These are phyloP conservation scores for Pseudoscleropodium purum DNA, from an alignment of 225 moss, liverwort and hornwort genomes.

Conservation along the genomic window DNA sequence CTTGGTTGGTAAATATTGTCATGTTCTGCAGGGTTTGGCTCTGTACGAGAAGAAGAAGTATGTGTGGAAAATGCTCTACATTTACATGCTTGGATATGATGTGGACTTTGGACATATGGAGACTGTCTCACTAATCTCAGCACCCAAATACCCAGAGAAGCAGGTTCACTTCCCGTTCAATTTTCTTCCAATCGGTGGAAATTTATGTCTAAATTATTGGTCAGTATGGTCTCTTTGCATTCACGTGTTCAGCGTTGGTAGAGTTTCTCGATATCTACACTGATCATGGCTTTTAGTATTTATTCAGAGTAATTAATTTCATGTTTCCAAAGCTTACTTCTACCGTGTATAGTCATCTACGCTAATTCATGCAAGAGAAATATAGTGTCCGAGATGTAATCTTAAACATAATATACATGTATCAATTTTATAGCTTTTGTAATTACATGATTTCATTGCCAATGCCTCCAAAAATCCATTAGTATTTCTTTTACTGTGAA, in stretches of 20 bases:
- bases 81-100: constrained; percentile 99
- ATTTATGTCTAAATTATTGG: neutral
- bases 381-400: neutral
- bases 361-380: neutral
- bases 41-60: constrained; percentile 96
- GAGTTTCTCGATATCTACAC: neutral
- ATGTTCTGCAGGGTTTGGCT: constrained; percentile 62
- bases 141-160: constrained; percentile 97
- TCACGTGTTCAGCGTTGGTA: neutral
- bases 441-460: neutral
- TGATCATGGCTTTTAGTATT: neutral
- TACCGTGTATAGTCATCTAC: neutral
- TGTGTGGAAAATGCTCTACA: constrained; percentile 99
- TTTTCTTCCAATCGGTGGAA: neutral
- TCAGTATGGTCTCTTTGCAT: neutral
- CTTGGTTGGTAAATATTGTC: neutral
- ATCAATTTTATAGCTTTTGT: neutral
- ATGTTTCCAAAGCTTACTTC: neutral
- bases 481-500: neutral
- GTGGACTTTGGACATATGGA: constrained; percentile 99
- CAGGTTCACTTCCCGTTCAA: constrained; percentile 41
- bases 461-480: neutral
- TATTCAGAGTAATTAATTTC: neutral
- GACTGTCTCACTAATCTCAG: constrained; percentile 94
- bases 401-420: neutral